A percentile compares a stretch with the other conserved stretches of the same genome.
These are phyloP conservation scores for Neopestalotiopsis sp. DNA, from an alignment of 2,329 filamentous ascomycete genomes.

Conservation along the genomic window DNA sequence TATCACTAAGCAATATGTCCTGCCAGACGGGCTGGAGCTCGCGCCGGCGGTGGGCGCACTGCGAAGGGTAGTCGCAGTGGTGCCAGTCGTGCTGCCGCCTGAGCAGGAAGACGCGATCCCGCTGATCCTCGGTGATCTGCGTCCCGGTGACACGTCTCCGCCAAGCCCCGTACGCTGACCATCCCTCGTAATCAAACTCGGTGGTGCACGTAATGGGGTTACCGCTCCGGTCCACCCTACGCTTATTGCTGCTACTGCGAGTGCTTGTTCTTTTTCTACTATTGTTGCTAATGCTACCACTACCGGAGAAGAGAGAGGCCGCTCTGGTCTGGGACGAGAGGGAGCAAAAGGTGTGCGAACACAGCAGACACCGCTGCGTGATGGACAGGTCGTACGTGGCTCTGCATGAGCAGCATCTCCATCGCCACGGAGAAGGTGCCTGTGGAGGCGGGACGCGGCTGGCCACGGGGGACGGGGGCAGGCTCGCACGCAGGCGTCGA, in stretches of 20 bases:
- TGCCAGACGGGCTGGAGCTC: constrained; percentile 1
- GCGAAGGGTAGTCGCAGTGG: constrained; percentile 12
- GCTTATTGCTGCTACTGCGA: background rate
- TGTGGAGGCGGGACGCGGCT: background rate
- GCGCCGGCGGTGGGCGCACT: background rate
- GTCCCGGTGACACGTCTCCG: background rate
- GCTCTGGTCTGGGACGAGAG: background rate
- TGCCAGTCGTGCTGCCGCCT: background rate
- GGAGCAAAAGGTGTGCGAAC: constrained; percentile 4
- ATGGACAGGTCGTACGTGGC: constrained; percentile 1
- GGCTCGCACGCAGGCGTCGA: background rate
- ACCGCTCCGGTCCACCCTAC: background rate
- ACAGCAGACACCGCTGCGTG: background rate
- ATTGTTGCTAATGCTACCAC: too few relatives aligned
- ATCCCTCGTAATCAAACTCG: constrained; percentile 12
- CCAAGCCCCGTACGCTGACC: constrained; percentile 6
- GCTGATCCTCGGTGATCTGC: background rate
- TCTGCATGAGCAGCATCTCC: constrained; percentile 1
- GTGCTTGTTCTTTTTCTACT: background rate
- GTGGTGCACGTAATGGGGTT: constrained; percentile 4
- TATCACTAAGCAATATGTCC: background rate
- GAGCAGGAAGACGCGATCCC: background rate
- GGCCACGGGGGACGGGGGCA: constrained; percentile 4
- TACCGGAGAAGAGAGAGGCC: background rate
- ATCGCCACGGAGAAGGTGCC: background rate